Evolutionary conservation across 306 rosid species (phyloP).

Genomic region (Trifolium dubium): DNA sequence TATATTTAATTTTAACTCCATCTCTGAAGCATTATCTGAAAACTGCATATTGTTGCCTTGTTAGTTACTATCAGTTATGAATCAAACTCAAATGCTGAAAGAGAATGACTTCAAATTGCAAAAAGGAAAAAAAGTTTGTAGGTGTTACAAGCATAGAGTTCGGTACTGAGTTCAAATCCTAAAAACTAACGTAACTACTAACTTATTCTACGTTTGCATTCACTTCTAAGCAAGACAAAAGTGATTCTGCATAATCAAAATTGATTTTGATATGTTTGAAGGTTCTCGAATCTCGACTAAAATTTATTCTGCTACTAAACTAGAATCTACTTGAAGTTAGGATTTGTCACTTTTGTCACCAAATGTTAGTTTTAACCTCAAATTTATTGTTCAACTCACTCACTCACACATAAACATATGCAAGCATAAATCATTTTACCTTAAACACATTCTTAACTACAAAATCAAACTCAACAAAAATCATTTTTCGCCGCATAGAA

Average conservation of each 20-base stretch:
- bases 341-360: neutral
- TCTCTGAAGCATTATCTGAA: slow-evolving; percentile 76
- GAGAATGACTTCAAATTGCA: neutral
- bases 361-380: neutral
- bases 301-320: neutral
- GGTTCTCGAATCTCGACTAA: neutral
- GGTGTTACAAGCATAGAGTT: neutral
- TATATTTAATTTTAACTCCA: slow-evolving; percentile 73
- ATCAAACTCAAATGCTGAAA: slow-evolving; percentile 23
- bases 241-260: neutral
- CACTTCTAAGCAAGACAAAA: neutral
- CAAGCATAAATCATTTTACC: neutral
- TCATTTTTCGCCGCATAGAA: too few species aligned
- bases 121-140: neutral
- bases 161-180: neutral
- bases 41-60: slow-evolving; percentile 64
- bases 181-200: neutral
- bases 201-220: neutral
- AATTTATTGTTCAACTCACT: neutral
- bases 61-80: slow-evolving; percentile 22
- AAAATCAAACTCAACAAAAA: too few species aligned
- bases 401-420: neutral
- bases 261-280: neutral
- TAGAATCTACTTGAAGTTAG: neutral
- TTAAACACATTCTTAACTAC: neutral